These are phyloP conservation scores for Populus deltoides DNA, from an alignment of 345 rosid species.

Conservation along the genomic window DNA sequence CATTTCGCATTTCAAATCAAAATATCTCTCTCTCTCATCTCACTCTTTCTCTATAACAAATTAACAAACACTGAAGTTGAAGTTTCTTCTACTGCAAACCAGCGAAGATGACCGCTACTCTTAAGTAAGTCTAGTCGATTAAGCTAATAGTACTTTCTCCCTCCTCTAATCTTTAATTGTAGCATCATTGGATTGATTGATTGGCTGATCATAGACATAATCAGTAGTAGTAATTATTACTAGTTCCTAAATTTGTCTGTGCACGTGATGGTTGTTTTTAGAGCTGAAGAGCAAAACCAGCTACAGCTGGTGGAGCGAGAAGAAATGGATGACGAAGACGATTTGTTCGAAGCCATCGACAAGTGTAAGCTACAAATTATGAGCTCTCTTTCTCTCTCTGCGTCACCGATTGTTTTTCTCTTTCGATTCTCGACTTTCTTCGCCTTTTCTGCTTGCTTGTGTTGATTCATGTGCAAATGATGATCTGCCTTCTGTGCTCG, in stretches of 20 bases:
- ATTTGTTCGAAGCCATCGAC: conserved; percentile 72
- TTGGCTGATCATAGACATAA: background rate
- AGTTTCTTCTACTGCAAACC: conserved; percentile 4
- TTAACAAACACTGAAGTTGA: conserved; percentile 6
- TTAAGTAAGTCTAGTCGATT: conserved; percentile 55
- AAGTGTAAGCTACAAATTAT: conserved; percentile 39
- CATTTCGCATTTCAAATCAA: conserved; percentile 11
- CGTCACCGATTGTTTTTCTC: background rate
- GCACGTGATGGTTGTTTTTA: conserved; percentile 13
- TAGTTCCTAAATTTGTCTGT: background rate
- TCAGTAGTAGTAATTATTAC: background rate
- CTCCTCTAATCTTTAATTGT: background rate
- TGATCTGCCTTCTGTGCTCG: background rate
- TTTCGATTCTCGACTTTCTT: background rate
- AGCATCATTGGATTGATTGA: too few species aligned
- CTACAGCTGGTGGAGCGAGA: conserved; percentile 72
- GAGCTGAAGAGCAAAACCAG: conserved; percentile 70
- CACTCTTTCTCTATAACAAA: background rate
- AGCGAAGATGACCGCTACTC: conserved; percentile 61
- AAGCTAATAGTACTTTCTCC: background rate
- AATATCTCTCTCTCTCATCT: background rate
- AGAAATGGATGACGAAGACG: conserved; percentile 64
- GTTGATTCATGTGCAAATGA: background rate
- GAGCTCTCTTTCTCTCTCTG: conserved; percentile 1
- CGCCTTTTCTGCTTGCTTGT: background rate